Evolutionary conservation across 2,329 filamentous ascomycete genomes (phyloP).

Genomic region (Aspergillus pseudoterreus): DNA sequence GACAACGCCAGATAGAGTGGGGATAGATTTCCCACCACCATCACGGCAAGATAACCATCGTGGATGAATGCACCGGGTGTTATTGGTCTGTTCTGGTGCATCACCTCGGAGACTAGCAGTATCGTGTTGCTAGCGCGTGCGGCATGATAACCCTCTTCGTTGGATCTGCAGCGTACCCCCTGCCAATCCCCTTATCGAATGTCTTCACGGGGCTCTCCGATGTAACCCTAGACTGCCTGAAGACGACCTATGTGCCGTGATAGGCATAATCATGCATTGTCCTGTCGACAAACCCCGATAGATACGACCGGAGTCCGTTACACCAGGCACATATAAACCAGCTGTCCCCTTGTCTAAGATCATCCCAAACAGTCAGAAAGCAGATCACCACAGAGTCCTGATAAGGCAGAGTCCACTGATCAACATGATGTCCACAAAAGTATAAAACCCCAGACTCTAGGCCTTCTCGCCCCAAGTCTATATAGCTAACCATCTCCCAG

Average conservation of each 20-base stretch:
- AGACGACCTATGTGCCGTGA: neutral
- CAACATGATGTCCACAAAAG: slow-evolving; percentile 26
- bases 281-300: neutral
- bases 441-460: slow-evolving; percentile 4
- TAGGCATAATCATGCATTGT: neutral
- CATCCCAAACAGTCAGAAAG: neutral
- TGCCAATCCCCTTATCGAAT: slow-evolving; percentile 7
- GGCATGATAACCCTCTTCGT: neutral
- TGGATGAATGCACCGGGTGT: neutral
- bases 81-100: neutral
- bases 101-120: neutral
- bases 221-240: slow-evolving; percentile 5
- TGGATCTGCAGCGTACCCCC: slow-evolving; percentile 1
- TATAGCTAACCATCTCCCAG: neutral
- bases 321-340: neutral
- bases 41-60: neutral
- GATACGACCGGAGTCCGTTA: neutral
- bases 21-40: neutral
- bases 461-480: neutral
- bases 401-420: neutral
- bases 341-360: neutral
- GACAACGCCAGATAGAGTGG: neutral
- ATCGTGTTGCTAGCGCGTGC: neutral
- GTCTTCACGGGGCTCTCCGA: slow-evolving; percentile 9
- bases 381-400: neutral